Percentiles rank a stretch among this genome's conserved stretches.
These are phyloP conservation scores for Globisporangium solare DNA, from an alignment of 352 stramenopile species.

Conservation along the genomic window DNA sequence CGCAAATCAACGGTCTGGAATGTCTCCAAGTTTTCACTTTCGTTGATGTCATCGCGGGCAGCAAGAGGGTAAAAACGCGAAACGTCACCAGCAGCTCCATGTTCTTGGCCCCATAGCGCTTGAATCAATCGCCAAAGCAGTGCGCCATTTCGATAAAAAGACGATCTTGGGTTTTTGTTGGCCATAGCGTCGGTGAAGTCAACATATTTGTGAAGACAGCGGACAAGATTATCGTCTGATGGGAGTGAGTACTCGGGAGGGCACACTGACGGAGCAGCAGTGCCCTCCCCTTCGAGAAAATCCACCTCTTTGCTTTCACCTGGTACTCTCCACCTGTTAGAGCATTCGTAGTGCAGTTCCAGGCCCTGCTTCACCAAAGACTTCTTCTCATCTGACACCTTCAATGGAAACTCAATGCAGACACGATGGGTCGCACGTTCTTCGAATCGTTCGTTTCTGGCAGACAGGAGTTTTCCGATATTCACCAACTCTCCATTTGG, in stretches of 20 bases:
- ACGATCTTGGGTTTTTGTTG: slow-evolving; percentile 19
- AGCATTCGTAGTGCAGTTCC: slow-evolving; percentile 53
- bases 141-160: slow-evolving; percentile 14
- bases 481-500: slow-evolving; percentile 74
- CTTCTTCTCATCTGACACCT: slow-evolving; percentile 29
- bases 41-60: slow-evolving; percentile 52
- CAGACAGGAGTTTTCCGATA: slow-evolving; percentile 37
- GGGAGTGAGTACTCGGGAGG: slow-evolving; percentile 44
- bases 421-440: slow-evolving; percentile 24
- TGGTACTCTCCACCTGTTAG: slow-evolving; percentile 16
- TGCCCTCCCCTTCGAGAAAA: slow-evolving; percentile 23
- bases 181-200: slow-evolving; percentile 28
- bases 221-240: slow-evolving; percentile 40
- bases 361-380: slow-evolving; percentile 44
- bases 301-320: slow-evolving; percentile 8
- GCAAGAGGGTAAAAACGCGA: slow-evolving; percentile 35
- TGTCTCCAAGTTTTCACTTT: slow-evolving; percentile 58
- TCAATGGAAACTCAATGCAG: slow-evolving; percentile 52
- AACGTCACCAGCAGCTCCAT: slow-evolving; percentile 27
- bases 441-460: slow-evolving; percentile 14
- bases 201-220: slow-evolving; percentile 60
- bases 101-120: slow-evolving; percentile 75
- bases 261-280: slow-evolving; percentile 15
- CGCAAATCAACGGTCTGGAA: slow-evolving; percentile 68
- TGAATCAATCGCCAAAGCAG: slow-evolving; percentile 72